Percentiles rank a stretch among this genome's conserved stretches.
Evolutionary conservation across 106 monocot genomes (phyloP).

Genomic region (Dioscorea zingiberensis): DNA sequence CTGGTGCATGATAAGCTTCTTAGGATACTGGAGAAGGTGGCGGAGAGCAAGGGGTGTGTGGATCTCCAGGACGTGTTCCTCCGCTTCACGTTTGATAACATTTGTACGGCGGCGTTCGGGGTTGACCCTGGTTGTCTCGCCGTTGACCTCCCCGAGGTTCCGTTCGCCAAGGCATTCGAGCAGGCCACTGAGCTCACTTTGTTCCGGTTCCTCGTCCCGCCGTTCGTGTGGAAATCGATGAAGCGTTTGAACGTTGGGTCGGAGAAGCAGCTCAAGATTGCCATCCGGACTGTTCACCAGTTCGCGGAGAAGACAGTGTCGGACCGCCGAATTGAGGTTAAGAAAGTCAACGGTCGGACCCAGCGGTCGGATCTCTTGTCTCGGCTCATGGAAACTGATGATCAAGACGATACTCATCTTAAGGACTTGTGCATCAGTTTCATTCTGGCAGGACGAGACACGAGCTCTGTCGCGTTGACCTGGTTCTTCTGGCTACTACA

Average conservation of each 20-base stretch:
- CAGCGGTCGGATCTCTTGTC: constrained; percentile 65
- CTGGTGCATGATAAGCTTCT: constrained; percentile 60
- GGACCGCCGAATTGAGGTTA: constrained; percentile 36
- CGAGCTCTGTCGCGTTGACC: constrained; percentile 77
- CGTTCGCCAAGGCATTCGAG: constrained; percentile 84
- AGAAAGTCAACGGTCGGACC: constrained; percentile 2
- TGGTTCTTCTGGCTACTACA: constrained; percentile 97
- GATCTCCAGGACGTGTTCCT: constrained; percentile 81
- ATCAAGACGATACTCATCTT: constrained; percentile 38
- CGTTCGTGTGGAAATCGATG: constrained; percentile 81
- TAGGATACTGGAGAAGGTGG: constrained; percentile 20
- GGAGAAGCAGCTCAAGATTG: constrained; percentile 48
- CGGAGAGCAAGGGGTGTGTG: neutral
- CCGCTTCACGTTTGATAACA: constrained; percentile 88
- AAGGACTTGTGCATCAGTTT: constrained; percentile 96
- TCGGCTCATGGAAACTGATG: constrained; percentile 33
- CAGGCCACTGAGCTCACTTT: constrained; percentile 59
- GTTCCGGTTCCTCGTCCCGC: constrained; percentile 75
- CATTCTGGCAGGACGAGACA: constrained; percentile 88
- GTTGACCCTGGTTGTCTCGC: constrained; percentile 68
- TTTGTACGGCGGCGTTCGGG: constrained; percentile 81
- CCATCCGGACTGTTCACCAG: constrained; percentile 45
- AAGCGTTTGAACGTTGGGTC: constrained; percentile 34
- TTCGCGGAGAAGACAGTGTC: constrained; percentile 65
- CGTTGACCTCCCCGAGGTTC: constrained; percentile 40